These are phyloP conservation scores for Liquidambar formosana DNA, from an alignment of 164 flowering plant species.

Conservation along the genomic window DNA sequence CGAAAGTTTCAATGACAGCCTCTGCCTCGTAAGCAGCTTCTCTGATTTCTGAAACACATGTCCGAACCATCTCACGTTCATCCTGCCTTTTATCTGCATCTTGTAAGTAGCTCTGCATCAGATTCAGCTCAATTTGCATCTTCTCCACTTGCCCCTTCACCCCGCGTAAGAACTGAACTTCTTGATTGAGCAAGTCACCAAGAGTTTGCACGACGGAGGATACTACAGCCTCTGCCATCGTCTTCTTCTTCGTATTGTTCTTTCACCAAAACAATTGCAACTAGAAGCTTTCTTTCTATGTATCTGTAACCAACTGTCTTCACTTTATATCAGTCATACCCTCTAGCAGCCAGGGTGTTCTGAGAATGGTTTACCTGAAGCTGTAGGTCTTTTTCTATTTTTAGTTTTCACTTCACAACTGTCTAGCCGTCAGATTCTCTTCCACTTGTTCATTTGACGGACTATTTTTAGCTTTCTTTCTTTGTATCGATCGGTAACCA, in stretches of 20 bases:
- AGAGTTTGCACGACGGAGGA: slow-evolving; percentile 5
- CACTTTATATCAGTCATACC: no score
- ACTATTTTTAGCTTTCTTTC: no score
- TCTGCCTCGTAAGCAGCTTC: slow-evolving; percentile 31
- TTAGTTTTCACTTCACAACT: no score
- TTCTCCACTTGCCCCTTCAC: slow-evolving; percentile 3
- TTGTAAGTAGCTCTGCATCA: slow-evolving; percentile 22
- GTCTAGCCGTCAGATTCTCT: no score
- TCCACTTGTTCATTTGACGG: no score
- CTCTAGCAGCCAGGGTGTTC: no score
- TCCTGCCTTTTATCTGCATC: slow-evolving; percentile 33
- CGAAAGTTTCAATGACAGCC: slow-evolving; percentile 23
- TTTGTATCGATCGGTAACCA: no score
- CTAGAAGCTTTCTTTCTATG: neutral
- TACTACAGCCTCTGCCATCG: slow-evolving; percentile 17
- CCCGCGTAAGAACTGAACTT: neutral
- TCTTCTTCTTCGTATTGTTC: no score
- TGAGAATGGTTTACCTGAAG: no score
- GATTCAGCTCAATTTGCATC: slow-evolving; percentile 14
- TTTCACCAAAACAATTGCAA: neutral
- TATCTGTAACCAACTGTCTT: no score
- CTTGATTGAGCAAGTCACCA: slow-evolving; percentile 8
- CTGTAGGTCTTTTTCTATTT: no score
- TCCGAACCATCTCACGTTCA: slow-evolving; percentile 7
- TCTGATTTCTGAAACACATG: slow-evolving; percentile 30